A percentile compares a stretch with the other conserved stretches of the same genome.
Conservation (phyloP, 345 rosid genomes). For the Gossypium raimondii region DNA sequence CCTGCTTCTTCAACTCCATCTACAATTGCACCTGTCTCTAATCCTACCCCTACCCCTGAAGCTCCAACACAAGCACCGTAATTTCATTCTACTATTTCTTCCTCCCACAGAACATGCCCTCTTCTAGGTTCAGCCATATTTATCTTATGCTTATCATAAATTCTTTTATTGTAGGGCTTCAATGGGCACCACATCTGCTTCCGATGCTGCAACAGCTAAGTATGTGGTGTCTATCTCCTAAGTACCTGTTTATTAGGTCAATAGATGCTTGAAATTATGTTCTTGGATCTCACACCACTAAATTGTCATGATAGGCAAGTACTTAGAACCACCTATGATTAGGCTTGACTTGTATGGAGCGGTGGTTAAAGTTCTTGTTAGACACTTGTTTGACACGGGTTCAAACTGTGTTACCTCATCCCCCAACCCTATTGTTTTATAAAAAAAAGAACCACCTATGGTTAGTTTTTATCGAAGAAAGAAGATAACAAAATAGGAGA, state of each 20-base stretch:
- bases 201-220: constrained; percentile 36
- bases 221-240: constrained; percentile 24
- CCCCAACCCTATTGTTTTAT: too few relatives aligned
- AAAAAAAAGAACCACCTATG: neutral
- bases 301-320: neutral
- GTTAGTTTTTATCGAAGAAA: neutral
- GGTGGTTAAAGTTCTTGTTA: too few relatives aligned
- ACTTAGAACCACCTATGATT: neutral
- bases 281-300: neutral
- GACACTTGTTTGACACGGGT: too few relatives aligned
- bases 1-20: constrained; percentile 48
- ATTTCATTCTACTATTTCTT: constrained; percentile 18
- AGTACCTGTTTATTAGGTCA: neutral
- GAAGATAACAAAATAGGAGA: neutral
- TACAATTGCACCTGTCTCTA: constrained; percentile 34
- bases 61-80: constrained; percentile 54
- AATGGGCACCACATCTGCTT: constrained; percentile 28
- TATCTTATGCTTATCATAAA: constrained; percentile 3
- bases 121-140: neutral
- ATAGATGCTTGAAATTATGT: neutral
- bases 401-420: too few relatives aligned
- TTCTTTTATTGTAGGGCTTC: constrained; percentile 27
- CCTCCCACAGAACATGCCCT: neutral
- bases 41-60: constrained; percentile 37
- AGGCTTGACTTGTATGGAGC: too few relatives aligned